Evolutionary conservation across 2,329 filamentous ascomycete species (phyloP).

Genomic region (Venturiaceae sp.): DNA sequence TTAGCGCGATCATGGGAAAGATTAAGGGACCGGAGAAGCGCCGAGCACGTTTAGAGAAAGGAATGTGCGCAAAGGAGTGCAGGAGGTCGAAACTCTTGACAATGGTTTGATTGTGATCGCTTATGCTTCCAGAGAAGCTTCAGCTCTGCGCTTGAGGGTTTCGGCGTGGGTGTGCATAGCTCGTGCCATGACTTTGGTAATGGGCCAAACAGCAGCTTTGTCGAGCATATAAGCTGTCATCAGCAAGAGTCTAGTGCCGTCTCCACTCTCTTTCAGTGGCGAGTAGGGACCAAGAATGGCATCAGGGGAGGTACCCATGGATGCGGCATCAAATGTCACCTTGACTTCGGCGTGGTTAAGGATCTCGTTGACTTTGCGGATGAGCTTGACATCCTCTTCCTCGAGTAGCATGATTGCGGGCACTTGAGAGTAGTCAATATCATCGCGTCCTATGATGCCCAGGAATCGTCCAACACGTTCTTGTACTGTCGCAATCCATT

Average conservation of each 20-base stretch:
- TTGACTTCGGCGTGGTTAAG: constrained; percentile 69
- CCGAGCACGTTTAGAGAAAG: background rate
- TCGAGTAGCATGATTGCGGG: constrained; percentile 85
- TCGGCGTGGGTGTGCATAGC: constrained; percentile 55
- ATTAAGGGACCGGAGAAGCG: background rate
- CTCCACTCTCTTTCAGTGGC: constrained; percentile 55
- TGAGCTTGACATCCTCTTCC: constrained; percentile 78
- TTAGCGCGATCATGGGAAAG: background rate
- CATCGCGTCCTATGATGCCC: constrained; percentile 75
- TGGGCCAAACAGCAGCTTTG: constrained; percentile 86
- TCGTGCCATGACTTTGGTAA: constrained; percentile 59
- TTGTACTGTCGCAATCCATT: constrained; percentile 90
- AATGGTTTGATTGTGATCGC: background rate
- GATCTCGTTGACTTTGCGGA: constrained; percentile 74
- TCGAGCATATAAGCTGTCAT: constrained; percentile 81
- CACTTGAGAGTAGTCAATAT: constrained; percentile 68
- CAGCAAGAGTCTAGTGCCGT: constrained; percentile 73
- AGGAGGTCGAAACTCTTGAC: background rate
- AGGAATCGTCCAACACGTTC: constrained; percentile 86
- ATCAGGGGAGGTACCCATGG: constrained; percentile 29
- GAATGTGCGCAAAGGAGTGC: background rate
- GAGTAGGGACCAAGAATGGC: constrained; percentile 43
- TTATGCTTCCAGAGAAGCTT: constrained; percentile 26
- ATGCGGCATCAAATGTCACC: constrained; percentile 47
- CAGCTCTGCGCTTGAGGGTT: constrained; percentile 52